These are phyloP conservation scores for Elsinoe australis DNA, from an alignment of 2,329 filamentous ascomycete species.

Conservation along the genomic window DNA sequence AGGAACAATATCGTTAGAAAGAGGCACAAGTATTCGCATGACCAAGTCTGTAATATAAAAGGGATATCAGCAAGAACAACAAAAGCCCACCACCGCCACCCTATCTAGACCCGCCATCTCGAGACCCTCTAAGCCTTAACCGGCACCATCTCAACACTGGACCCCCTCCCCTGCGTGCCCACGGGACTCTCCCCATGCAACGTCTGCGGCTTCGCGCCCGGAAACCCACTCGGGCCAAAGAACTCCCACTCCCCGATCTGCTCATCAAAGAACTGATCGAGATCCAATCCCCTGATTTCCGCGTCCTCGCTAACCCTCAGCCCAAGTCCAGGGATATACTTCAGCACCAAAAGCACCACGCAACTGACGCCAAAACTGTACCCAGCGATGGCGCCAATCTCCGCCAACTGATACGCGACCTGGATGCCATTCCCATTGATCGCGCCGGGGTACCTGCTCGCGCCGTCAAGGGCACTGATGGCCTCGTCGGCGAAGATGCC, in stretches of 20 bases:
- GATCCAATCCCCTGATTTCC: constrained; percentile 49
- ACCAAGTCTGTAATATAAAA: too few species aligned
- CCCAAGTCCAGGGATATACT: constrained; percentile 48
- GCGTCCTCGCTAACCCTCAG: constrained; percentile 48
- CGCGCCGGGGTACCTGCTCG: constrained; percentile 41
- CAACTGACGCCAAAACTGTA: constrained; percentile 49
- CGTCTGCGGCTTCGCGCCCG: constrained; percentile 7
- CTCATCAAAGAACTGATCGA: constrained; percentile 51
- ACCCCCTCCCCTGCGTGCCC: too few species aligned
- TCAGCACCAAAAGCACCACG: constrained; percentile 46
- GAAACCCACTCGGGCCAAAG: background rate
- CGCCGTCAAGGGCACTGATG: constrained; percentile 45
- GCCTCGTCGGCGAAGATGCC: constrained; percentile 48
- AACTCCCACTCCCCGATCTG: constrained; percentile 39
- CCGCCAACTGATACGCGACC: constrained; percentile 49
- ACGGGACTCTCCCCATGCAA: too few species aligned
- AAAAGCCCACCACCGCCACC: too few species aligned
- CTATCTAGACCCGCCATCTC: too few species aligned
- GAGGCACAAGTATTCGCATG: too few species aligned
- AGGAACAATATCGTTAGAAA: too few species aligned
- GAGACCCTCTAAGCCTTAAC: too few species aligned
- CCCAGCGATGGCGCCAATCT: constrained; percentile 46
- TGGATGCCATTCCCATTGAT: constrained; percentile 51
- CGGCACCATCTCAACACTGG: too few species aligned
- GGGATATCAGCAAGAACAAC: too few species aligned